phyloP scores from a whole-genome alignment of 768 basidiomycete species.

The Lactifluus hygrophoroides region DNA sequence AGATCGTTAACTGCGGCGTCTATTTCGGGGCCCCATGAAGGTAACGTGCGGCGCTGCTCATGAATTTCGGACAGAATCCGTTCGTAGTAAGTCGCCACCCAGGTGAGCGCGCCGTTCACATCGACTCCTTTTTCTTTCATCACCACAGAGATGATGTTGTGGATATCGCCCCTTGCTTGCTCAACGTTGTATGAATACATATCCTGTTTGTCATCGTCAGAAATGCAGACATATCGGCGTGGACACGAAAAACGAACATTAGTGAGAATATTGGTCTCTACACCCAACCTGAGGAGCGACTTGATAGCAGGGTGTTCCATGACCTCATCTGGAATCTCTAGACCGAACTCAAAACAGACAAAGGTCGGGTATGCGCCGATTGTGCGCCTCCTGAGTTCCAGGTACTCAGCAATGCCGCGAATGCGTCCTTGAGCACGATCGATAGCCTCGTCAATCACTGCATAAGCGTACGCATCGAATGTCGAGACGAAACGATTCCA shows the following conservation, averaged over 20 bases:
- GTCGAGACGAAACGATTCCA: conserved; percentile 26
- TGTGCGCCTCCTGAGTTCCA: conserved; percentile 33
- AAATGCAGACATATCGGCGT: not conserved
- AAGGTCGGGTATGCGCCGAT: conserved; percentile 34
- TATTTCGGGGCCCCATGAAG: conserved; percentile 31
- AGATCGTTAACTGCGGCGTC: conserved; percentile 28
- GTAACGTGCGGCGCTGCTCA: conserved; percentile 24
- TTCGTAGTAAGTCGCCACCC: conserved; percentile 23
- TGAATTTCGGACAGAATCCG: conserved; percentile 28
- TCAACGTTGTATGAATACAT: conserved; percentile 35
- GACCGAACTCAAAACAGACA: conserved; percentile 28
- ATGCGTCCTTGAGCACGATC: conserved; percentile 30
- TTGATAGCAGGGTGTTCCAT: conserved; percentile 32
- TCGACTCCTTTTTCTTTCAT: conserved; percentile 31
- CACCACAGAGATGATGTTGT: conserved; percentile 36
- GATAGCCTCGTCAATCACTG: conserved; percentile 27
- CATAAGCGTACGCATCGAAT: conserved; percentile 26
- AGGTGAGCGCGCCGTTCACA: conserved; percentile 33
- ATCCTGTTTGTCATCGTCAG: conserved; percentile 24
- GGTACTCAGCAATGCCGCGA: conserved; percentile 33
- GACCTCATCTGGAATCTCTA: conserved; percentile 35
- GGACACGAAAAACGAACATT: conserved; percentile 26
- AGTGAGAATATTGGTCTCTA: conserved; percentile 33
- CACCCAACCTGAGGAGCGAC: conserved; percentile 24
- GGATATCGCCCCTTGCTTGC: conserved; percentile 32